Evolutionary conservation across 768 basidiomycete species (phyloP).

Genomic region (Dendrothele bispora): DNA sequence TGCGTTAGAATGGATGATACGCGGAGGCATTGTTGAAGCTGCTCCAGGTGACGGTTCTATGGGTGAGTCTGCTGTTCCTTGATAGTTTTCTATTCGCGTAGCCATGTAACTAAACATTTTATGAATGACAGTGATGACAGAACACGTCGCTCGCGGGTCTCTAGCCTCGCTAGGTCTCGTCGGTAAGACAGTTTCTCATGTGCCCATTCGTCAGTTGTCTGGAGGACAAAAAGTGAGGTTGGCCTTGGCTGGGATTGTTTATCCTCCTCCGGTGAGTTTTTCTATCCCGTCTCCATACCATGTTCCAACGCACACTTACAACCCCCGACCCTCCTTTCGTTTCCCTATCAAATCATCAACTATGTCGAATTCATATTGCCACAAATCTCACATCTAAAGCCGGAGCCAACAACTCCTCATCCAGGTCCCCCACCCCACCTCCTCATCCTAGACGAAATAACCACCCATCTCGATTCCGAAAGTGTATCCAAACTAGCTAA

Average conservation of each 20-base stretch:
- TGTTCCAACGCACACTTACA: too few relatives aligned
- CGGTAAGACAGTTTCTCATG: slow-evolving; percentile 42
- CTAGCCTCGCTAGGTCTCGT: slow-evolving; percentile 35
- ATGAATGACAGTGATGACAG: slow-evolving; percentile 23
- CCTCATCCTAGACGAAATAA: slow-evolving; percentile 59
- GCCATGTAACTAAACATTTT: too few relatives aligned
- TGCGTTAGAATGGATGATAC: background rate
- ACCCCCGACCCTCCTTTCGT: too few relatives aligned
- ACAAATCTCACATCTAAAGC: too few relatives aligned
- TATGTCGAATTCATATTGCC: too few relatives aligned
- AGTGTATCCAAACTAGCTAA: slow-evolving; percentile 57
- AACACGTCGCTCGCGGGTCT: slow-evolving; percentile 27
- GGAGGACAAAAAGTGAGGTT: slow-evolving; percentile 64
- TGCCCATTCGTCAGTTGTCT: slow-evolving; percentile 44
- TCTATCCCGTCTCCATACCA: too few relatives aligned
- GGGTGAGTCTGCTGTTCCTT: slow-evolving; percentile 28
- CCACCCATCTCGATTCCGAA: slow-evolving; percentile 66
- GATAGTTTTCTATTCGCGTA: too few relatives aligned
- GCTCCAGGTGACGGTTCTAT: too few relatives aligned
- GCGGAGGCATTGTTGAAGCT: background rate
- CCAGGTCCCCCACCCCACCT: slow-evolving; percentile 43
- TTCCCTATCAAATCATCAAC: too few relatives aligned
- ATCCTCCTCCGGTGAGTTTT: slow-evolving; percentile 27
- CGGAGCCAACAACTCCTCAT: too few relatives aligned
- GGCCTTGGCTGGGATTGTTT: slow-evolving; percentile 56